Base-by-base conservation (phyloP, 345 rosid genomes). In the Sisymbrium altissimum region DNA sequence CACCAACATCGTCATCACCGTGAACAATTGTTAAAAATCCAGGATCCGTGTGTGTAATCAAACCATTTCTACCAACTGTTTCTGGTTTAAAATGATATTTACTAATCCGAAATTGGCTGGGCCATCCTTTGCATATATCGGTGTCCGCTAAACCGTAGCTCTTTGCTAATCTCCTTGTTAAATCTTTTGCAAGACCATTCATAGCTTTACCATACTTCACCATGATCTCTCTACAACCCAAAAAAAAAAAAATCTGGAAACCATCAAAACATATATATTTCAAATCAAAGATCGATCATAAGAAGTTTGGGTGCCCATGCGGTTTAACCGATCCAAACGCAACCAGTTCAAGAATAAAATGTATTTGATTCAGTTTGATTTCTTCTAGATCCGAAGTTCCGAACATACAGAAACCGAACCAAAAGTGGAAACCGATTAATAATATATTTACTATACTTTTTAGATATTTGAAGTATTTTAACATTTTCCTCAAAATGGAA, bases 1-100 rank as follows among this genome's bases (percentile, higher is more conserved):
- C 91, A 9, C 90, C 84, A 19, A 84, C 84, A 52, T 81, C 74
- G 64, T 89, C 94, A 68, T 90, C 97, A 1, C 84, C 97, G 57
- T 66, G 70, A 66, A 66, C 21, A 21, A 66, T 49, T 35, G 70
- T 66, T 35, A 66, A 4, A 11, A 66, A 66, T 21, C 70, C 70
- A 33, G 70, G 45, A 66, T 66, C 58, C 8, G 70, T 49, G 59
- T 66, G 70, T 66, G 7, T 2, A 8, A 21, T 85, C 33, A 49
- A 4, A 49, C 58, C 58, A 8, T 9, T 13, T 48, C 33, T 46
- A 18, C 70, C 70, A 17, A 65, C 8, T 7, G 44, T 17, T 21
- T 65, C 70, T 2, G 57, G 58, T 12, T 48, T 65, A 3, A 65
- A 65, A 49, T 65, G 44, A 7, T 65, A 65, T 65, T 49, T 66